Evolutionary conservation across 208 protist genomes (phyloP).

Genomic region (Novymonas esmeraldas): DNA sequence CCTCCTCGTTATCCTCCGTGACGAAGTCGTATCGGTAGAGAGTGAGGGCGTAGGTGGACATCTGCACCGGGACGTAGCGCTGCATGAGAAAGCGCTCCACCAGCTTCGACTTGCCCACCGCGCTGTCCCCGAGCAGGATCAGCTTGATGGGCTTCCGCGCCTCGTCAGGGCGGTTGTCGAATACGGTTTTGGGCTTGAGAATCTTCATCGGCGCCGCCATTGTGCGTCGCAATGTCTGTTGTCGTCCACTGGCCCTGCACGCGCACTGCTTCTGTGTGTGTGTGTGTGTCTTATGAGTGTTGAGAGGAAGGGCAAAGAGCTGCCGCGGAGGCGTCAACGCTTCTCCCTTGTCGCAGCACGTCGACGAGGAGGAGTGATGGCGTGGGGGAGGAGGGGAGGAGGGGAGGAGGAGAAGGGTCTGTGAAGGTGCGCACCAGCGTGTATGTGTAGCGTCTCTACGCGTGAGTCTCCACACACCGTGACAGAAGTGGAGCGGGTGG

Average conservation of each 20-base stretch:
- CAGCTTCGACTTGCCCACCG: slow-evolving; percentile 95
- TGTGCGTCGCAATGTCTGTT: not conserved
- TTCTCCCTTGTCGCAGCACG: no score
- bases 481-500: no score
- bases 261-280: not conserved
- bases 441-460: no score
- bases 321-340: no score
- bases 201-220: slow-evolving; percentile 29
- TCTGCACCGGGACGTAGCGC: slow-evolving; percentile 90
- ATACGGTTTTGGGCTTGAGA: slow-evolving; percentile 69
- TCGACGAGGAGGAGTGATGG: no score
- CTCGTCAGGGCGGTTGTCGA: slow-evolving; percentile 81
- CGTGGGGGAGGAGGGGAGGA: no score
- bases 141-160: slow-evolving; percentile 90
- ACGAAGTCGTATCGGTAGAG: slow-evolving; percentile 92
- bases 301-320: no score
- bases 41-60: slow-evolving; percentile 95
- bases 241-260: not conserved
- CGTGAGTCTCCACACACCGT: no score
- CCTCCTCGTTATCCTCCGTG: slow-evolving; percentile 62
- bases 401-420: no score
- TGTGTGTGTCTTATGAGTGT: not conserved
- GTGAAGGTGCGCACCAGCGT: no score
- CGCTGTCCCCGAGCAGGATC: slow-evolving; percentile 95
- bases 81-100: slow-evolving; percentile 96